Base-by-base conservation (phyloP, 768 basidiomycete species). In the Boletus subcaerulescens region DNA sequence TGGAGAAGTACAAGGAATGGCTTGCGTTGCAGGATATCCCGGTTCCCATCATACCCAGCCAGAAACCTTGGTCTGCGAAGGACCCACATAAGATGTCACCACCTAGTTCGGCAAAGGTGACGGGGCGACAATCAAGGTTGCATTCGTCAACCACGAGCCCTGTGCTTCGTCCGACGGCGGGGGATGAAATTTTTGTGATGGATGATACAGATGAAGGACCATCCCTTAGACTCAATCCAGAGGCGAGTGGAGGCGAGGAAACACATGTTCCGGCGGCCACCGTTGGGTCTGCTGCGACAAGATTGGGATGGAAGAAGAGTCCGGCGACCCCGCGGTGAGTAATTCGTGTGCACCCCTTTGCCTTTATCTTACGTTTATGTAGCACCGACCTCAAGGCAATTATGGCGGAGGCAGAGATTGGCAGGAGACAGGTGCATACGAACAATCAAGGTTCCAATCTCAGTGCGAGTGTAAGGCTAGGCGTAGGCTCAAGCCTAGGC, bases 311-410 rank as follows among this genome's bases (percentile, higher is more conserved):
- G 83, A 84, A 82, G 62, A 62, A 52, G 42, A 69, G 73, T 13
- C 60, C 71, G 3, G 76, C 76, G 8, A 70, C 71, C 0, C 83
- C 84, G 52, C 77, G 78, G 86, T 84, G 62, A 38, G 82, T 71
- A 14, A 29, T 41, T 35, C 33, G 1, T 59, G 58, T 48, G 52
- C 45, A 49, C 51, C 50, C 17, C 26, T 60, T 33, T 57, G 48
- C 64, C 57, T 24, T 38, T 54, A 46, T 52, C 50, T 57, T 35
- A 60, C 52, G 38, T n/a, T 40, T 22, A 12, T 57, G 10, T 56
- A 93, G 89, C 22, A 82, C 86, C 13, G 91, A 96, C 65, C 86
- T 98, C 81, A 89, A 87, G 62, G 72, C 81, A 15, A 82, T 98
- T 53, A 91, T 98, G 82, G 90, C 87, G 0, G 94, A 94, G 69